Conservation (phyloP, 2,329 filamentous ascomycete genomes). For the Thielaviopsis cerberus region DNA sequence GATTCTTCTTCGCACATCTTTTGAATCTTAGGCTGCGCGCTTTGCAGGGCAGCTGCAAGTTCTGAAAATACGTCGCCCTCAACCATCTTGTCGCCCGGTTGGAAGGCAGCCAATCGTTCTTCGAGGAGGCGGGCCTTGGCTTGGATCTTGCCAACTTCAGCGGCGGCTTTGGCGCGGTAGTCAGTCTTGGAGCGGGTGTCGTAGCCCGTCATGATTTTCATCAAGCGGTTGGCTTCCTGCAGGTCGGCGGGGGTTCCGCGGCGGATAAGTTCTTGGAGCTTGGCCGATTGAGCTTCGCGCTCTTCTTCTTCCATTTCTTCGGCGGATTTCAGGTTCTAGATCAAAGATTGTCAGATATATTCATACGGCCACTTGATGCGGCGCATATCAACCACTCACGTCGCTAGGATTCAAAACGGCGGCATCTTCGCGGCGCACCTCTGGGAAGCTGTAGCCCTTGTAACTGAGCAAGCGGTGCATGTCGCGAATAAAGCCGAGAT, state of each 20-base stretch:
- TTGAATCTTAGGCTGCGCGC: conserved; percentile 93
- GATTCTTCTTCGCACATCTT: conserved; percentile 99
- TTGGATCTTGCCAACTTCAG: conserved; percentile 86
- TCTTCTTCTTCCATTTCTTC: conserved; percentile 99
- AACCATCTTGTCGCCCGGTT: conserved; percentile 58
- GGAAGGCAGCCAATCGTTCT: conserved; percentile 74
- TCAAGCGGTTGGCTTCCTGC: conserved; percentile 89
- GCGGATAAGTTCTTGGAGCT: conserved; percentile 88
- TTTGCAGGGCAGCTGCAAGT: conserved; percentile 71
- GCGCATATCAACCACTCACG: conserved; percentile 35
- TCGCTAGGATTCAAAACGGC: conserved; percentile 93
- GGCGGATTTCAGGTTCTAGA: conserved; percentile 75
- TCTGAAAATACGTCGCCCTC: conserved; percentile 59
- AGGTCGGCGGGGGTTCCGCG: conserved; percentile 80
- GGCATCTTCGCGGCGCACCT: conserved; percentile 80
- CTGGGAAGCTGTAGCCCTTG: conserved; percentile 92
- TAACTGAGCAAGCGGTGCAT: conserved; percentile 93
- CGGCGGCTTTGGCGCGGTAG: conserved; percentile 90
- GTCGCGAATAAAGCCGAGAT: conserved; percentile 85
- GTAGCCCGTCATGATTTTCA: conserved; percentile 98
- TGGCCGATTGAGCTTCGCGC: conserved; percentile 84
- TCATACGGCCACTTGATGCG: background rate
- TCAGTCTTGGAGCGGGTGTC: conserved; percentile 92
- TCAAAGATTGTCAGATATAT: background rate
- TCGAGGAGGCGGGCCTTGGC: conserved; percentile 85